Evolutionary conservation across 371 early-diverging fungal species (phyloP).

Genomic region (Entomophthora muscae): DNA sequence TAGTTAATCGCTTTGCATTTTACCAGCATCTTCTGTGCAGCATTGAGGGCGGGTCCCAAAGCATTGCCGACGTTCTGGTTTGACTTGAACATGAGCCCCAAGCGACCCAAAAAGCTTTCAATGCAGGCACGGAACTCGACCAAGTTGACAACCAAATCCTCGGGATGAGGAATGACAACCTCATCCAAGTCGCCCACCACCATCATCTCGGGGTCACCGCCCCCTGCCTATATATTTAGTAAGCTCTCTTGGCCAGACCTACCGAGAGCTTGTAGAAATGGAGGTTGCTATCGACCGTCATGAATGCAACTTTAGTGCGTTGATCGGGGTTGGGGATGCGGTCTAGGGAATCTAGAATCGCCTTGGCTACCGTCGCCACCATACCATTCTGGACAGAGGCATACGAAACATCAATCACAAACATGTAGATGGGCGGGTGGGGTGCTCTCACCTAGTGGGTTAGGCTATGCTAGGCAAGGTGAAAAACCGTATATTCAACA

Average conservation of each 20-base stretch:
- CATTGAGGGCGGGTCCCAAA: constrained; percentile 68
- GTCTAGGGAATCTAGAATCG: constrained; percentile 69
- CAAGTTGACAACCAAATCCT: constrained; percentile 72
- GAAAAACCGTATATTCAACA: constrained; percentile 69
- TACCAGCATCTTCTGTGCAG: constrained; percentile 67
- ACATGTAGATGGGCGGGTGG: constrained; percentile 81
- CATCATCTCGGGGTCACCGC: constrained; percentile 78
- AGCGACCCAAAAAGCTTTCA: constrained; percentile 46
- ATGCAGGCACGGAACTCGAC: constrained; percentile 48
- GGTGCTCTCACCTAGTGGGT: constrained; percentile 51
- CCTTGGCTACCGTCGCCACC: constrained; percentile 51
- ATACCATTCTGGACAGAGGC: constrained; percentile 66
- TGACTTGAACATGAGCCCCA: constrained; percentile 70
- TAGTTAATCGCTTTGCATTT: constrained; percentile 4
- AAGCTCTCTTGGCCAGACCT: constrained; percentile 12
- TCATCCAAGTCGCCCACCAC: constrained; percentile 85
- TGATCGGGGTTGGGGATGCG: constrained; percentile 74
- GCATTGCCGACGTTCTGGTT: constrained; percentile 57
- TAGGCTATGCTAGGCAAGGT: neutral
- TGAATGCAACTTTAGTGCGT: constrained; percentile 70
- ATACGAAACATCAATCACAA: constrained; percentile 84
- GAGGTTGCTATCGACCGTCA: constrained; percentile 74
- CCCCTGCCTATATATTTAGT: constrained; percentile 13
- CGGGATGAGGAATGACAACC: constrained; percentile 65
- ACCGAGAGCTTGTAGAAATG: constrained; percentile 76